A percentile compares a stretch with the other conserved stretches of the same genome.
Evolutionary conservation across 768 basidiomycete species (phyloP).

Genomic region (Gautieria morchelliformis): DNA sequence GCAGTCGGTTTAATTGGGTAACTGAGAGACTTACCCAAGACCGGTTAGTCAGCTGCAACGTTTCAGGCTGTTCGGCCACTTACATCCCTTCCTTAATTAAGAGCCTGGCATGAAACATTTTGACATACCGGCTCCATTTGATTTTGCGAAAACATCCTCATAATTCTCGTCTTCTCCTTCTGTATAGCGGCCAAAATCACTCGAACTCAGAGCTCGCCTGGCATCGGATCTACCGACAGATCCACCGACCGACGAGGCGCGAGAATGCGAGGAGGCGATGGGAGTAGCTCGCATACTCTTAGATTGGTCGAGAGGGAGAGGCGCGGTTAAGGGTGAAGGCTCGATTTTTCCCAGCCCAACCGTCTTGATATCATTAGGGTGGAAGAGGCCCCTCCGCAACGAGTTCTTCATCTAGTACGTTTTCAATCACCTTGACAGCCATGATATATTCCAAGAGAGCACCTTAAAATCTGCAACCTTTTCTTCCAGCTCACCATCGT

Average conservation of each 20-base stretch:
- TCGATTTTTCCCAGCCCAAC: constrained; percentile 34
- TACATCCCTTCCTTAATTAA: neutral
- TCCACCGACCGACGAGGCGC: constrained; percentile 50
- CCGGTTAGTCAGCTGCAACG: constrained; percentile 76
- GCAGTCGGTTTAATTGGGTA: neutral
- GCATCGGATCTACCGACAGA: constrained; percentile 66
- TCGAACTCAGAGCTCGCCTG: constrained; percentile 39
- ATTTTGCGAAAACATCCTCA: constrained; percentile 87
- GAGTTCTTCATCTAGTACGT: constrained; percentile 55
- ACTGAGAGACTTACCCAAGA: constrained; percentile 58
- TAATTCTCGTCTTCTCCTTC: constrained; percentile 91
- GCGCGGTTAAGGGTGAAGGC: constrained; percentile 52
- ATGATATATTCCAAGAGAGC: constrained; percentile 10
- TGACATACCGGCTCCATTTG: constrained; percentile 53
- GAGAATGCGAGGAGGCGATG: constrained; percentile 35
- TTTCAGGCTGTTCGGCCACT: constrained; percentile 56
- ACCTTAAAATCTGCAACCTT: constrained; percentile 85
- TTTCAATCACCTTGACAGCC: neutral
- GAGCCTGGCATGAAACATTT: neutral
- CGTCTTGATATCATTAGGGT: constrained; percentile 83
- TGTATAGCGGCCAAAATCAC: constrained; percentile 76
- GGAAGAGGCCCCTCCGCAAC: constrained; percentile 66
- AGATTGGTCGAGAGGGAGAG: constrained; percentile 45
- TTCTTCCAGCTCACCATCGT: constrained; percentile 55
- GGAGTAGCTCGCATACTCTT: constrained; percentile 50